Percentiles rank a stretch among this genome's conserved stretches.
phyloP scores from a whole-genome alignment of 441 rosid species.

The Pelargonium myrrhifolium region DNA sequence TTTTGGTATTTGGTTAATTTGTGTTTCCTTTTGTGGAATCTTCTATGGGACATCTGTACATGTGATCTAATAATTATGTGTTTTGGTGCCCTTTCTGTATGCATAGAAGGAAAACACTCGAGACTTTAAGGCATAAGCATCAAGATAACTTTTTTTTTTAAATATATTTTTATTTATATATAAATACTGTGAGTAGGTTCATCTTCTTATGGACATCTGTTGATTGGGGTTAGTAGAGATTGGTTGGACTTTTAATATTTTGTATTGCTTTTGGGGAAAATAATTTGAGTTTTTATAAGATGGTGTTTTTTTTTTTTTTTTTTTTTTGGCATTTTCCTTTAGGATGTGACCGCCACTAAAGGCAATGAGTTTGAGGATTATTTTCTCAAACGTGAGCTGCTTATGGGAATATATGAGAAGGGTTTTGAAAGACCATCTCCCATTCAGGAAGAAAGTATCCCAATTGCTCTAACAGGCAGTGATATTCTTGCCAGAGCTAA shows the following conservation, averaged over 20 bases:
- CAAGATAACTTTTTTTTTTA: no score
- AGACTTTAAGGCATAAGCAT: no score
- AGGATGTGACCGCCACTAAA: conserved; percentile 98
- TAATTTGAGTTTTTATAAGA: not conserved
- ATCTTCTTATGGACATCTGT: not conserved
- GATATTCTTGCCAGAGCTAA: conserved; percentile 98
- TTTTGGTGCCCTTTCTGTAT: no score
- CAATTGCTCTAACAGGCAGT: conserved; percentile 94
- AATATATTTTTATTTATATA: no score
- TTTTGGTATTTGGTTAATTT: no score
- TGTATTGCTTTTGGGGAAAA: not conserved
- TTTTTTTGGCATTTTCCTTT: conserved; percentile 10
- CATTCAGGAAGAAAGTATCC: conserved; percentile 97
- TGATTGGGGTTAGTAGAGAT: not conserved
- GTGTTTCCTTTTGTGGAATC: no score
- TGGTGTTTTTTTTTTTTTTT: not conserved
- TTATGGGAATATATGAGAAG: conserved; percentile 97
- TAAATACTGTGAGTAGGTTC: no score
- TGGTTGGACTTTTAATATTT: not conserved
- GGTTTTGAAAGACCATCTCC: conserved; percentile 99
- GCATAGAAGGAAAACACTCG: no score
- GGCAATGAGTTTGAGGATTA: conserved; percentile 98
- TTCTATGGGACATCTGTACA: no score
- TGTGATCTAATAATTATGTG: no score
- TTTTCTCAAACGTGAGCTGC: conserved; percentile 86